Evolutionary conservation across 495 filamentous ascomycete genomes (phyloP).

Genomic region (Podospora anserina): DNA sequence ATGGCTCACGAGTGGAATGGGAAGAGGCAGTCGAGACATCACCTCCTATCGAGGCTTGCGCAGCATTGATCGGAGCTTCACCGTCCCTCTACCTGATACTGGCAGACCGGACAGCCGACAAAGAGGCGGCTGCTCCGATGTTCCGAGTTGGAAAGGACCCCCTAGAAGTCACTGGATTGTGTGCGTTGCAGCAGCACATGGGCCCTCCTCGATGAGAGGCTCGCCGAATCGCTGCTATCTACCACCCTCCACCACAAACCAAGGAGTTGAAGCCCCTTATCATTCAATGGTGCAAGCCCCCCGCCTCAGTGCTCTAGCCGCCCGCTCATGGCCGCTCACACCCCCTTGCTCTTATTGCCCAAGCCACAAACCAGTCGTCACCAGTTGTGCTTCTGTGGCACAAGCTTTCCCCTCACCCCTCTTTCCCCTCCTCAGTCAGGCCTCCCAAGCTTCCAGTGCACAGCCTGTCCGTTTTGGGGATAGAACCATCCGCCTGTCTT

Average conservation of each 20-base stretch:
- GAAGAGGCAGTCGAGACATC: background rate
- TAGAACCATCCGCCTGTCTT: background rate
- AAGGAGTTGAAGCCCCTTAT: slow-evolving; percentile 18
- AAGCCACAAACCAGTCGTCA: slow-evolving; percentile 10
- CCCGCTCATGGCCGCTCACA: background rate
- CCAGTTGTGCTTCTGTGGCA: background rate
- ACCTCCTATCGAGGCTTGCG: background rate
- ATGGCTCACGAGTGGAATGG: slow-evolving; percentile 11
- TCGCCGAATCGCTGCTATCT: slow-evolving; percentile 15
- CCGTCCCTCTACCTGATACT: slow-evolving; percentile 1
- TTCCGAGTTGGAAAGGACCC: slow-evolving; percentile 15
- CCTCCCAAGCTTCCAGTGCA: background rate
- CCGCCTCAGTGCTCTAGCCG: slow-evolving; percentile 10
- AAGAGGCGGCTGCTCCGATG: slow-evolving; percentile 10
- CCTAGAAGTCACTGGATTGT: slow-evolving; percentile 3
- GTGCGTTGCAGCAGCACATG: slow-evolving; percentile 5
- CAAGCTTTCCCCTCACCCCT: slow-evolving; percentile 3
- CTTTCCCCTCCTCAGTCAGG: background rate
- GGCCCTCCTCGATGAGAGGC: slow-evolving; percentile 1
- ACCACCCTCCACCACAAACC: slow-evolving; percentile 21
- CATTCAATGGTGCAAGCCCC: slow-evolving; percentile 6
- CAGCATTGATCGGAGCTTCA: background rate
- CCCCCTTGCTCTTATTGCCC: background rate
- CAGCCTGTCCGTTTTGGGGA: background rate
- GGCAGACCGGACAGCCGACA: background rate